phyloP scores from a whole-genome alignment of 495 filamentous ascomycete species.

The Talaromyces liani region DNA sequence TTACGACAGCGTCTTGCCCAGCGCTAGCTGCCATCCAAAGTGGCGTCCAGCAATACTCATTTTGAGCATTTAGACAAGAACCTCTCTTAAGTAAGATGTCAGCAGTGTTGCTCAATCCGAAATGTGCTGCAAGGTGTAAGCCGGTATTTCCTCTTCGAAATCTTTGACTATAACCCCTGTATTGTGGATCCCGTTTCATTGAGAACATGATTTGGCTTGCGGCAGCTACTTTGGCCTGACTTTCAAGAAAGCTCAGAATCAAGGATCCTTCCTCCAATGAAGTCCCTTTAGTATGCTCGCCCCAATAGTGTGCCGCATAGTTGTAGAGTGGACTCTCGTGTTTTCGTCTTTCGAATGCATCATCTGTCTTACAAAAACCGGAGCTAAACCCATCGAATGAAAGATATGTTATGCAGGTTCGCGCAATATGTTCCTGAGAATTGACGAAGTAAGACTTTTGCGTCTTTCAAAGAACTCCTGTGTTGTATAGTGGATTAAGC shows the following conservation, averaged over 20 bases:
- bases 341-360: conserved; percentile 14
- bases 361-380: neutral
- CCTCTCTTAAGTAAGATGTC: neutral
- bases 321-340: conserved; percentile 18
- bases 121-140: conserved; percentile 1
- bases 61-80: neutral
- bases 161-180: neutral
- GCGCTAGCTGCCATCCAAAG: neutral
- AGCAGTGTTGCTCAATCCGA: neutral
- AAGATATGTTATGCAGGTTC: conserved; percentile 16
- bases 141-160: neutral
- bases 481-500: conserved; percentile 44
- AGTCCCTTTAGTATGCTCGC: conserved; percentile 11
- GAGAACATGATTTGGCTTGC: conserved; percentile 12
- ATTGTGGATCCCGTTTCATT: too few relatives aligned
- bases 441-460: conserved; percentile 8
- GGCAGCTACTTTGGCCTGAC: conserved; percentile 2
- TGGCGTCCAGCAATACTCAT: neutral
- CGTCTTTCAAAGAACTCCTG: conserved; percentile 40
- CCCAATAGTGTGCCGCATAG: conserved; percentile 39
- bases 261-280: neutral
- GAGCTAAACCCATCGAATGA: conserved; percentile 15
- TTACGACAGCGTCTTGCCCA: too few relatives aligned
- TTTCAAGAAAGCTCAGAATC: conserved; percentile 9
- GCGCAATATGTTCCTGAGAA: conserved; percentile 12